Evolutionary conservation across 768 basidiomycete genomes (phyloP).

Genomic region (Nidula microcarpa): DNA sequence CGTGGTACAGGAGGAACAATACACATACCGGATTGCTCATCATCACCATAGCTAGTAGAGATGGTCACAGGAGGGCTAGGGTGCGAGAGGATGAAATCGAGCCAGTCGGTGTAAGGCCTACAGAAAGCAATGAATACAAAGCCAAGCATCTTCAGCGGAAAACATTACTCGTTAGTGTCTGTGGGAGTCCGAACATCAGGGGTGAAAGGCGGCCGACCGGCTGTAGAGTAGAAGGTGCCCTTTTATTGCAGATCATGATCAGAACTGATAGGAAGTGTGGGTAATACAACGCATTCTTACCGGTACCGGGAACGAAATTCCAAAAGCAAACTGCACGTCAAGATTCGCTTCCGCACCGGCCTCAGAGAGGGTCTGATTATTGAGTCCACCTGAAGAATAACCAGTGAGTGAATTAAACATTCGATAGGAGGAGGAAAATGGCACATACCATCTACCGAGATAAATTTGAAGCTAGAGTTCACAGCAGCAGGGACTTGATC

Average conservation of each 20-base stretch:
- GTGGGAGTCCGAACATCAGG: slow-evolving; percentile 36
- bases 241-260: slow-evolving; percentile 6
- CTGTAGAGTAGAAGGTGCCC: slow-evolving; percentile 57
- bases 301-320: slow-evolving; percentile 29
- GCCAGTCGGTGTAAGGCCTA: slow-evolving; percentile 43
- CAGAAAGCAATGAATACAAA: not conserved
- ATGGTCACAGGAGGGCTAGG: slow-evolving; percentile 50
- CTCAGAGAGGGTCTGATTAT: slow-evolving; percentile 44
- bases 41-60: slow-evolving; percentile 66
- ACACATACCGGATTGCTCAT: slow-evolving; percentile 58
- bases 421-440: not conserved
- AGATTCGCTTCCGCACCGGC: slow-evolving; percentile 65
- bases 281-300: not conserved
- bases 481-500: slow-evolving; percentile 42
- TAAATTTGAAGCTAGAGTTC: slow-evolving; percentile 45
- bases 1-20: not conserved
- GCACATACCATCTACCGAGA: slow-evolving; percentile 51
- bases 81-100: slow-evolving; percentile 48
- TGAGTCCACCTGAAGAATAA: slow-evolving; percentile 43
- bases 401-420: slow-evolving; percentile 7
- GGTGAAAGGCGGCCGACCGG: slow-evolving; percentile 54
- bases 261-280: not conserved
- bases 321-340: slow-evolving; percentile 61
- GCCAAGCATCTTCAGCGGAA: slow-evolving; percentile 2
- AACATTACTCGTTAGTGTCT: slow-evolving; percentile 33